phyloP scores from a whole-genome alignment of 352 stramenopile species.

The Globisporangium irregulare region DNA sequence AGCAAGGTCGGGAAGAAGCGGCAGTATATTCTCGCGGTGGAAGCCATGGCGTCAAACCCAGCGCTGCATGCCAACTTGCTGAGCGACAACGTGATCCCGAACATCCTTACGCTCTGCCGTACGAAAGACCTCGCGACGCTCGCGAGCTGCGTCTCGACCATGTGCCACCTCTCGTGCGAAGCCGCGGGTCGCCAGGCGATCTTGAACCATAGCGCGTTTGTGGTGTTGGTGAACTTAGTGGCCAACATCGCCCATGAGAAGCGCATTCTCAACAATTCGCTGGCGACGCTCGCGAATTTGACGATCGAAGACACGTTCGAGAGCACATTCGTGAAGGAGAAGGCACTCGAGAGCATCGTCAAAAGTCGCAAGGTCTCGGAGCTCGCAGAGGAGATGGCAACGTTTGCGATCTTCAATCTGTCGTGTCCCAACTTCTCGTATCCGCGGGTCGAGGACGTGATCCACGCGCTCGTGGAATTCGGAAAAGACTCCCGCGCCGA shows the following conservation, averaged over 20 bases:
- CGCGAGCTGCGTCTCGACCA: constrained; percentile 47
- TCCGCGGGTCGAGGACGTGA: constrained; percentile 60
- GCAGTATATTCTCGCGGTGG: constrained; percentile 59
- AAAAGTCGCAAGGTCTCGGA: constrained; percentile 42
- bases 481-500: constrained; percentile 36
- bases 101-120: constrained; percentile 51
- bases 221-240: constrained; percentile 33
- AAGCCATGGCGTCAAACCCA: constrained; percentile 64
- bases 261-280: constrained; percentile 17
- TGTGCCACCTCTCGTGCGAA: constrained; percentile 55
- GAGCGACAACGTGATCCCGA: constrained; percentile 60
- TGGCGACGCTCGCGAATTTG: constrained; percentile 56
- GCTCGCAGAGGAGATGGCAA: constrained; percentile 36
- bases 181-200: constrained; percentile 45
- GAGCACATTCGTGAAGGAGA: constrained; percentile 68
- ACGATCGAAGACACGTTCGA: constrained; percentile 74
- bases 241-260: constrained; percentile 9
- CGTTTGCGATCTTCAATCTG: constrained; percentile 65
- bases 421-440: constrained; percentile 67
- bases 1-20: constrained; percentile 46
- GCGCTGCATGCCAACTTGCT: constrained; percentile 48
- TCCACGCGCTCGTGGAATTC: constrained; percentile 55
- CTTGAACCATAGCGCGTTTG: constrained; percentile 47
- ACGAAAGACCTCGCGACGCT: constrained; percentile 58
- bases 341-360: constrained; percentile 57